Evolutionary conservation across 1,139 yeast genomes (phyloP), one percentile per base, ranked within the genome.

Genomic region (Suhomyces atakaporum): DNA sequence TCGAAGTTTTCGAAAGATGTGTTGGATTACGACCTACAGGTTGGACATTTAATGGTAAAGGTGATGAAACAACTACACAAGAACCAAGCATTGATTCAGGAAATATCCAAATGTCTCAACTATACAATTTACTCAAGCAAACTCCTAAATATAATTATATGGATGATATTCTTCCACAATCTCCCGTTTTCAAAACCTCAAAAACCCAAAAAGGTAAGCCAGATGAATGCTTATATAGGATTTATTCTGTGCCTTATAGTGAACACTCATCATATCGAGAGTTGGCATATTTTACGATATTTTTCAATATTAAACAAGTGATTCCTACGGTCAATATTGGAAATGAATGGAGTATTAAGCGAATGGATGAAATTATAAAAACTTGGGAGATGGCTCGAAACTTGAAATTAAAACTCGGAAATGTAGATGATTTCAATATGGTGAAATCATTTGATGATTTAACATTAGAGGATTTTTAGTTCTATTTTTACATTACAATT

Each of bases 261-360:
- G 98, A 92, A 55, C 98, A 92, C 62, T 88, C 96, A 10, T 86
- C 95, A 35, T 90, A 81, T 52, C 66, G 85, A 30, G 97, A 92
- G 52, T 67, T 92, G 33, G 70, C 81, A 7, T 72, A 74, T 44
- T 86, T 90, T 53, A 76, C 81, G 23, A 63, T 73, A 2, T 63
- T 71, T 24, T 54, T 86, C 35, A 60, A 71, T 7, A 71, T 78
- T 43, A 62, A 63, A 1, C 53, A 69, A 31, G 75, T 88, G 10
- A 78, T 88, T 7, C 95, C 97, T 0, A 92, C 97, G 0, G 98
- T 92, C 1, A 82, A 81, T 50, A 66, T 73, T 16, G 66, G 69
- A 16, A 64, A 65, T 42, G 60, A 56, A 16, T 59, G 59, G 38
- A 59, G 62, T 18, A 55, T 63, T 3, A 38, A 48, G 14, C 62